These are phyloP conservation scores for Diaporthe sp. DNA, from an alignment of 2,329 filamentous ascomycete species.

Conservation along the genomic window DNA sequence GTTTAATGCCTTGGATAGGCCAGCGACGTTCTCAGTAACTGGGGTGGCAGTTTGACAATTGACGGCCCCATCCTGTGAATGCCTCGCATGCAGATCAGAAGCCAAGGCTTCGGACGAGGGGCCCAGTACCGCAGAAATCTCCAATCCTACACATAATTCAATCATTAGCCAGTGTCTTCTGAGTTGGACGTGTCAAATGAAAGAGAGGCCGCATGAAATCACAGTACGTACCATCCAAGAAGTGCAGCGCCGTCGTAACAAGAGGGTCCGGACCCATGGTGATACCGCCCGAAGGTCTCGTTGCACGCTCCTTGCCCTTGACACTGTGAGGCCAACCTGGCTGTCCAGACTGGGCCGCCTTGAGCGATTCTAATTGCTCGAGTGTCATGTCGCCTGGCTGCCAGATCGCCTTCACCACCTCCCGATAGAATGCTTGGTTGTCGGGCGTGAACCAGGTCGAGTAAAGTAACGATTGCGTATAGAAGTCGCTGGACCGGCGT, in stretches of 20 bases:
- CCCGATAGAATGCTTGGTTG: constrained; percentile 57
- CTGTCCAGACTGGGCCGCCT: constrained; percentile 41
- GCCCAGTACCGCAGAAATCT: constrained; percentile 57
- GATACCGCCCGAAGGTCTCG: constrained; percentile 34
- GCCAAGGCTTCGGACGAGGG: constrained; percentile 53
- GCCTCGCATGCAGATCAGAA: constrained; percentile 59
- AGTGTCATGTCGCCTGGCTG: constrained; percentile 56
- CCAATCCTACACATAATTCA: constrained; percentile 57
- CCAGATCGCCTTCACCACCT: constrained; percentile 64
- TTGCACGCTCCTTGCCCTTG: constrained; percentile 60
- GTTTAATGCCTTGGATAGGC: constrained; percentile 56
- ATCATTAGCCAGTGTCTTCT: neutral
- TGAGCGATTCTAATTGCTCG: constrained; percentile 49
- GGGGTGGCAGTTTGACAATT: constrained; percentile 48
- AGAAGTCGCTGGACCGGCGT: constrained; percentile 56
- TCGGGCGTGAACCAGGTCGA: constrained; percentile 53
- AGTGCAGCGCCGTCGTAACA: constrained; percentile 58
- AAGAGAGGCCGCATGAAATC: neutral
- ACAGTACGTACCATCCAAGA: constrained; percentile 63
- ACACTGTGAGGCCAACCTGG: constrained; percentile 46
- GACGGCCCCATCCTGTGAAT: constrained; percentile 53
- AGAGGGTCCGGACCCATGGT: constrained; percentile 54
- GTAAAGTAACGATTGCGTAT: constrained; percentile 63
- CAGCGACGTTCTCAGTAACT: constrained; percentile 54
- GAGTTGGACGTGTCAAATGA: neutral